Percentiles rank a stretch among this genome's conserved stretches.
phyloP scores from a whole-genome alignment of 192 early-diverging fungal genomes.

The Blastocladiella britannica region DNA sequence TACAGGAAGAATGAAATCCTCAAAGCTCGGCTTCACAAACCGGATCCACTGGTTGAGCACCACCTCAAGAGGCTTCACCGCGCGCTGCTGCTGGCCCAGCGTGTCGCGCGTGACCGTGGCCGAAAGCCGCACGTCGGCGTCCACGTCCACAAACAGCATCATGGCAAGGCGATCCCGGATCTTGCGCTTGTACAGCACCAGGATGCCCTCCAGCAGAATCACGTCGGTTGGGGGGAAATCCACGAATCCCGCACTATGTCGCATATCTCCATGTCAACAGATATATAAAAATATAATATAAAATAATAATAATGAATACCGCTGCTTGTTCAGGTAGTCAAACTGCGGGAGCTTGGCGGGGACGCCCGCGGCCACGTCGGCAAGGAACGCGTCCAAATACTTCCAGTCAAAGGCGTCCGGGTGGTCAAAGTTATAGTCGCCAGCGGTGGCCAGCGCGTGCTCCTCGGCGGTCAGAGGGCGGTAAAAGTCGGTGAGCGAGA shows the following conservation, averaged over 20 bases:
- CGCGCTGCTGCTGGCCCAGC: not conserved
- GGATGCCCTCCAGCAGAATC: conserved; percentile 56
- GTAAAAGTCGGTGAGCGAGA: not conserved
- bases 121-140: conserved; percentile 52
- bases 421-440: not conserved
- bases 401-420: not conserved
- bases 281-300: too few relatives aligned
- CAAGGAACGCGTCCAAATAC: not conserved
- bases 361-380: not conserved
- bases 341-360: not conserved
- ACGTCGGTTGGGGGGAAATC: conserved; percentile 20
- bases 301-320: too few relatives aligned
- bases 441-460: not conserved
- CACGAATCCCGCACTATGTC: not conserved
- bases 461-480: not conserved
- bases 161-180: conserved; percentile 50
- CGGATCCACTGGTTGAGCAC: conserved; percentile 48
- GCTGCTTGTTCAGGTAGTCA: not conserved
- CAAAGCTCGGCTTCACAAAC: conserved; percentile 66
- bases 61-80: conserved; percentile 17
- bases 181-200: conserved; percentile 46
- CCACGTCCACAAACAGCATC: conserved; percentile 68
- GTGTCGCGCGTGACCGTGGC: conserved; percentile 13
- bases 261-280: too few relatives aligned
- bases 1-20: conserved; percentile 67